Conservation (phyloP, 331 rosid species). For the Rhamnella rubrinervis region DNA sequence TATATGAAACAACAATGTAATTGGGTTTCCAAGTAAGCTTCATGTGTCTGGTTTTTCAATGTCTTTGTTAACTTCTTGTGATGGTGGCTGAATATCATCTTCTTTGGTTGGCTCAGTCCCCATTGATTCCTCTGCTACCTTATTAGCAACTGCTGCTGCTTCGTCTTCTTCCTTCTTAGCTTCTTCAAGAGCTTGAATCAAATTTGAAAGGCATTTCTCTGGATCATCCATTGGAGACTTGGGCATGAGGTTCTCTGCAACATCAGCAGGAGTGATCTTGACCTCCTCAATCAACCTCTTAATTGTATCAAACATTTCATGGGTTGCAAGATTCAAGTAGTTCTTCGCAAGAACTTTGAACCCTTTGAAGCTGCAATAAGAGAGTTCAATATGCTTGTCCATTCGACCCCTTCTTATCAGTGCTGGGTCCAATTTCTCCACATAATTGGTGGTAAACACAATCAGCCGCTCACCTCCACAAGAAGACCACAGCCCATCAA, state of each 20-base stretch:
- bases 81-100: constrained; percentile 17
- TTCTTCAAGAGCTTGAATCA: constrained; percentile 62
- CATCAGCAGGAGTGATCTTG: constrained; percentile 82
- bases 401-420: constrained; percentile 75
- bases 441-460: constrained; percentile 74
- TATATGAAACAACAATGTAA: background rate
- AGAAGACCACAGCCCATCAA: constrained; percentile 83
- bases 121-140: background rate
- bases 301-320: constrained; percentile 51
- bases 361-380: constrained; percentile 67
- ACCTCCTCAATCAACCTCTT: constrained; percentile 43
- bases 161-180: constrained; percentile 28
- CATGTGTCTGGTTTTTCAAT: constrained; percentile 21
- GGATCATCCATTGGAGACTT: constrained; percentile 67
- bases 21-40: background rate
- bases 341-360: constrained; percentile 75
- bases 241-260: constrained; percentile 83
- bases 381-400: constrained; percentile 78
- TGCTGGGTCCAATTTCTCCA: constrained; percentile 81
- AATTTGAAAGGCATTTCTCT: constrained; percentile 49
- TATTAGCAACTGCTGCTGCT: constrained; percentile 11
- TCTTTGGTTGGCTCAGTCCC: constrained; percentile 11
- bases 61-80: constrained; percentile 18
- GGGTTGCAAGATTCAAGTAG: constrained; percentile 53
- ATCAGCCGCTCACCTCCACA: constrained; percentile 75